phyloP scores from a whole-genome alignment of 345 rosid species.

The Gossypium raimondii region DNA sequence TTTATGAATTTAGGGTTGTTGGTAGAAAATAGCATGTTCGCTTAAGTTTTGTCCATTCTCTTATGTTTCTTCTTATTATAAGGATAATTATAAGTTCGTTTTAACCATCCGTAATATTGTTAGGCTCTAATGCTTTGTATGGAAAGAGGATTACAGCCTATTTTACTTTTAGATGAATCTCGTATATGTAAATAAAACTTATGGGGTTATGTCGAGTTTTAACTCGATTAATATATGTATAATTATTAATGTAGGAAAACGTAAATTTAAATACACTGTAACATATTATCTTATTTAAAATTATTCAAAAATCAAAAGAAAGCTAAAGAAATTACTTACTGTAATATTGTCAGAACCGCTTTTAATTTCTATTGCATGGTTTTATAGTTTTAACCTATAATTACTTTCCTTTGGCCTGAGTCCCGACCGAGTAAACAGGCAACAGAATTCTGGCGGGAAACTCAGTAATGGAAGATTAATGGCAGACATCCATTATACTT shows the following conservation, averaged over 20 bases:
- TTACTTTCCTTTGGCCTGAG: neutral
- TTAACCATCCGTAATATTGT: neutral
- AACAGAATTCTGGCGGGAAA: constrained; percentile 5
- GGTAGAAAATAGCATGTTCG: neutral
- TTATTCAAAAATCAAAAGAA: no score
- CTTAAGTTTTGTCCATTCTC: neutral
- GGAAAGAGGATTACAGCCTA: neutral
- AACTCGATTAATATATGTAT: no score
- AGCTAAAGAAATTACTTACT: neutral
- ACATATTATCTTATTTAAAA: no score
- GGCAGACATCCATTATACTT: neutral
- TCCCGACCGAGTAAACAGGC: neutral
- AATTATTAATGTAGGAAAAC: accelerated
- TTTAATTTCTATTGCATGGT: neutral
- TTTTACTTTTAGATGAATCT: no score
- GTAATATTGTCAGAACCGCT: neutral
- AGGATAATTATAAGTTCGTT: no score
- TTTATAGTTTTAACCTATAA: neutral
- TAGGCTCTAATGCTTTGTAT: neutral
- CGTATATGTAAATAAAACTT: no score
- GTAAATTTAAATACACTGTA: no score
- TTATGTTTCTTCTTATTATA: neutral
- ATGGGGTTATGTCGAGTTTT: accelerated
- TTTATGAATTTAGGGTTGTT: neutral
- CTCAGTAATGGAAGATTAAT: neutral